Evolutionary conservation across 805 yeast genomes (phyloP).

Genomic region (Lipomyces chichibuensis): DNA sequence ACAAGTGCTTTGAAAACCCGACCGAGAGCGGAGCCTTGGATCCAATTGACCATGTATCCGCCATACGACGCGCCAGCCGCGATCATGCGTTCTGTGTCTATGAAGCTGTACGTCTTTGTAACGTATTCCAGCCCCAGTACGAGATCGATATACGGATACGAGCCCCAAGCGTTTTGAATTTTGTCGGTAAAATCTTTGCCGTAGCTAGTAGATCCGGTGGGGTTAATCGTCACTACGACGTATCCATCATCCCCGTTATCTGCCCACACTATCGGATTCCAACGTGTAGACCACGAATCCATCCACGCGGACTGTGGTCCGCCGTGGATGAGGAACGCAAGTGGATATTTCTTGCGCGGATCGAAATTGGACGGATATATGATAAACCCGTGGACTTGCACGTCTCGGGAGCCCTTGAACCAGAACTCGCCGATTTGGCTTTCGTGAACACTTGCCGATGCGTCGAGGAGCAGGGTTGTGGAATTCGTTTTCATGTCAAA

Average conservation of each 20-base stretch:
- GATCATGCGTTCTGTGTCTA: slow-evolving; percentile 36
- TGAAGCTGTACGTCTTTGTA: slow-evolving; percentile 24
- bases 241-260: slow-evolving; percentile 37
- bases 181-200: slow-evolving; percentile 39
- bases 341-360: slow-evolving; percentile 35
- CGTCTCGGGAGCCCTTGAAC: slow-evolving; percentile 37
- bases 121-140: slow-evolving; percentile 36
- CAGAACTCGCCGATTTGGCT: slow-evolving; percentile 36
- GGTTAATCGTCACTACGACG: slow-evolving; percentile 38
- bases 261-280: slow-evolving; percentile 41
- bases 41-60: slow-evolving; percentile 41
- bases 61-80: slow-evolving; percentile 42
- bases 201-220: slow-evolving; percentile 41
- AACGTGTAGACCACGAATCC: slow-evolving; percentile 38
- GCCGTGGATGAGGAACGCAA: slow-evolving; percentile 40
- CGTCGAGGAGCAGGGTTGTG: slow-evolving; percentile 20
- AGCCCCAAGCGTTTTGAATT: slow-evolving; percentile 39
- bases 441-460: slow-evolving; percentile 17
- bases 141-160: slow-evolving; percentile 39
- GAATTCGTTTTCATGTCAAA: slow-evolving; percentile 18
- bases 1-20: slow-evolving; percentile 38
- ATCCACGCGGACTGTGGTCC: slow-evolving; percentile 41
- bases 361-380: slow-evolving; percentile 36
- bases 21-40: slow-evolving; percentile 40
- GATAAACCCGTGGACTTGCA: slow-evolving; percentile 37